A percentile compares a stretch with the other conserved stretches of the same genome.
These are phyloP conservation scores for Salix exigua DNA, from an alignment of 345 rosid species.

Conservation along the genomic window DNA sequence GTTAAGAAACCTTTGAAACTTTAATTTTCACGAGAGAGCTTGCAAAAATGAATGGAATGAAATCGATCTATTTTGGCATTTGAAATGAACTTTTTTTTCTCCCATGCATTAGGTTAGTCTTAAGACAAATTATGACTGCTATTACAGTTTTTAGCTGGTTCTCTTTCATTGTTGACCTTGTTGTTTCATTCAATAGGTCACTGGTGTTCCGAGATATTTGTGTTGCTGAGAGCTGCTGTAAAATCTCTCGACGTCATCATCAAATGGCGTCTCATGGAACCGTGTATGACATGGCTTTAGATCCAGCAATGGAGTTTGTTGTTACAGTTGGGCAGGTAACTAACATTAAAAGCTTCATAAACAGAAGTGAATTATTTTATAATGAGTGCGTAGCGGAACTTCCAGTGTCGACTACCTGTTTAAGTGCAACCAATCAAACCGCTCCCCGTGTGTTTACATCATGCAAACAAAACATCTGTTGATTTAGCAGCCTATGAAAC, in stretches of 20 bases:
- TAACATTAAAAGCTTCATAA: slow-evolving; percentile 7
- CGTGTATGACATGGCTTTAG: slow-evolving; percentile 76
- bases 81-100: slow-evolving; percentile 5
- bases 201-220: slow-evolving; percentile 58
- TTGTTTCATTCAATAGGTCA: slow-evolving; percentile 43
- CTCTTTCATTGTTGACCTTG: slow-evolving; percentile 2
- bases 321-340: slow-evolving; percentile 80
- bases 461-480: not conserved
- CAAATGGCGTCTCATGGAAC: slow-evolving; percentile 72
- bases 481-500: not conserved
- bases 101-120: slow-evolving; percentile 1
- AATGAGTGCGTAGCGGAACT: not conserved
- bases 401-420: not conserved
- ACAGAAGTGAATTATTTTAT: not conserved
- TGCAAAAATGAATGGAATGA: not conserved
- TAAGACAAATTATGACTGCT: not conserved
- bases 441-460: not conserved
- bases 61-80: not conserved
- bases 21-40: not conserved
- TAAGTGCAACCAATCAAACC: no score
- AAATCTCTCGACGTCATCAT: slow-evolving; percentile 52
- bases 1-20: not conserved
- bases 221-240: slow-evolving; percentile 31
- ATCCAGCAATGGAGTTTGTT: slow-evolving; percentile 53
- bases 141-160: not conserved